A percentile compares a stretch with the other conserved stretches of the same genome.
These are phyloP conservation scores for Aspergillus caelatus DNA, from an alignment of 2,329 filamentous ascomycete species.

Conservation along the genomic window DNA sequence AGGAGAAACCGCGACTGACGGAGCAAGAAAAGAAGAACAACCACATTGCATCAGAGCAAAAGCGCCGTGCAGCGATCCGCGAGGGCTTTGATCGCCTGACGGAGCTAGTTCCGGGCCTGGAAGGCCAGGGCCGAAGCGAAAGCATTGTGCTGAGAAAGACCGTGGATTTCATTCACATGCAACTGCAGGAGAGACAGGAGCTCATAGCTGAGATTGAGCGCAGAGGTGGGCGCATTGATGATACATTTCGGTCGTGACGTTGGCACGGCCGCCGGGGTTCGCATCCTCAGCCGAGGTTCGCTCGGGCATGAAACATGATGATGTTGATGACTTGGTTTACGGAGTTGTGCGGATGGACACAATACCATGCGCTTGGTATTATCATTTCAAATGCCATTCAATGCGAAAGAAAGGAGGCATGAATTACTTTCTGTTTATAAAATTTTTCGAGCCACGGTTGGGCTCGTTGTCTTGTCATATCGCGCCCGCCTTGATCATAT, in stretches of 20 bases:
- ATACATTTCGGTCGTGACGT: constrained; percentile 32
- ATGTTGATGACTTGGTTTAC: constrained; percentile 4
- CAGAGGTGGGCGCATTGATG: constrained; percentile 58
- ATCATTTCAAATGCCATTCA: background rate
- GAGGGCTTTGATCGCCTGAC: constrained; percentile 82
- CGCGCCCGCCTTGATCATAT: background rate
- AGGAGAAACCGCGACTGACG: constrained; percentile 66
- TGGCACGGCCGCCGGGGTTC: background rate
- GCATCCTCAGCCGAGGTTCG: constrained; percentile 2
- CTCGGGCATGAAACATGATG: background rate
- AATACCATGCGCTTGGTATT: background rate
- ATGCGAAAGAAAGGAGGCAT: background rate
- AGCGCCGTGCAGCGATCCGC: constrained; percentile 73
- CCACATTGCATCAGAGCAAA: constrained; percentile 68
- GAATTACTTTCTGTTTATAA: background rate
- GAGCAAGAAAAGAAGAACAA: constrained; percentile 74
- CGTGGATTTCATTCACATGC: constrained; percentile 65
- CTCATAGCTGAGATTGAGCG: constrained; percentile 63
- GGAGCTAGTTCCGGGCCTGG: constrained; percentile 76
- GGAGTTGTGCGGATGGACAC: background rate
- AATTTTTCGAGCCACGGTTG: background rate
- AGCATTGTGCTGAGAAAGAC: constrained; percentile 77
- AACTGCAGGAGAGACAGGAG: constrained; percentile 61
- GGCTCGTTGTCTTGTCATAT: background rate
- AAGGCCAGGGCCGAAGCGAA: constrained; percentile 83